These are phyloP conservation scores for Fraxinus americana DNA, from an alignment of 257 asterid species.

Conservation along the genomic window DNA sequence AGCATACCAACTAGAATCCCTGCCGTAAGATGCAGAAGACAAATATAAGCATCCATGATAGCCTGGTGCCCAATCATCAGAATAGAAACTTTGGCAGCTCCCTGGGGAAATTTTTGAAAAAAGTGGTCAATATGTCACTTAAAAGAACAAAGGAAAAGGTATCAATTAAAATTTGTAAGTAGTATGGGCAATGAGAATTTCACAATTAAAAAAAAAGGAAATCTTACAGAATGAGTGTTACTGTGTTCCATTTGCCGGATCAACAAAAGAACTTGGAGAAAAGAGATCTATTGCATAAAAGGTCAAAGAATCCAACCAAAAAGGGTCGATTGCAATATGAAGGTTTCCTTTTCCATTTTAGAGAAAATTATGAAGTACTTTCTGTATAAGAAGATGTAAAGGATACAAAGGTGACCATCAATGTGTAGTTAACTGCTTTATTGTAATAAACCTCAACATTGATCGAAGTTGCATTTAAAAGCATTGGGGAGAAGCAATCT, in stretches of 20 bases:
- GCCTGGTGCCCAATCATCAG: constrained; percentile 97
- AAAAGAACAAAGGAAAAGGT: constrained; percentile 1
- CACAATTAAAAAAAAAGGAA: not conserved
- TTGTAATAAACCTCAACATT: constrained; percentile 87
- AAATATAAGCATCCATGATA: constrained; percentile 94
- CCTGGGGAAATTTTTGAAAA: constrained; percentile 45
- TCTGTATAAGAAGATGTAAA: constrained; percentile 29
- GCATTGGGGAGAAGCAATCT: constrained; percentile 96
- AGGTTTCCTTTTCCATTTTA: constrained; percentile 1
- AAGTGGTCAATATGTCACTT: constrained; percentile 14
- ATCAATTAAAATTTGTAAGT: constrained; percentile 12
- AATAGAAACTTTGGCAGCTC: constrained; percentile 98
- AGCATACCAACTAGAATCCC: constrained; percentile 92
- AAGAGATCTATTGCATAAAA: constrained; percentile 61
- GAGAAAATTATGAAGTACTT: constrained; percentile 5
- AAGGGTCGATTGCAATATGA: constrained; percentile 22
- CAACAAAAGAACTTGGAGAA: constrained; percentile 87
- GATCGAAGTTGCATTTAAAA: constrained; percentile 85
- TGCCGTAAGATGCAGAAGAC: constrained; percentile 96
- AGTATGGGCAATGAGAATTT: constrained; percentile 8
- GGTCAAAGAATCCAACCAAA: constrained; percentile 57
- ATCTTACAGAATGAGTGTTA: constrained; percentile 91
- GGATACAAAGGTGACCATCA: constrained; percentile 99
- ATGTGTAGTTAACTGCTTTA: constrained; percentile 93
- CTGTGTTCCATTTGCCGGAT: constrained; percentile 98